Conservation (phyloP, 305 asterid genomes). For the Plantago rigida region DNA sequence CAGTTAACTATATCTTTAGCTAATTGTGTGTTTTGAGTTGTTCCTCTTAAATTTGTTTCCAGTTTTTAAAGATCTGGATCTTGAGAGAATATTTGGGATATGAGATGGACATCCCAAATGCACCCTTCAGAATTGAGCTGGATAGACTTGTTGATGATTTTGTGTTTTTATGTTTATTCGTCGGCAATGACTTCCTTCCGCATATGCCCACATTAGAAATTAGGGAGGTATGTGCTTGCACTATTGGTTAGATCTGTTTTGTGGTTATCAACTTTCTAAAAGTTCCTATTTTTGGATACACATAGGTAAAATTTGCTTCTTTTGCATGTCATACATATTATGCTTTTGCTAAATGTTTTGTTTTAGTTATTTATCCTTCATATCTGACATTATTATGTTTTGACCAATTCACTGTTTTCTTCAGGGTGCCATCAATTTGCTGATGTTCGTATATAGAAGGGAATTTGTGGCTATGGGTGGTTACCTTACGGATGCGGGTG, state of each 20-base stretch:
- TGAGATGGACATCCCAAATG: conserved; percentile 66
- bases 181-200: conserved; percentile 98
- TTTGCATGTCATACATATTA: conserved; percentile 20
- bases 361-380: conserved; percentile 13
- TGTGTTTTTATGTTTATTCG: conserved; percentile 87
- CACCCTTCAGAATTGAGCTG: conserved; percentile 69
- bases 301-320: conserved; percentile 6
- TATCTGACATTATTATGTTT: conserved; percentile 23
- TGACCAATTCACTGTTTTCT: conserved; percentile 23
- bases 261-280: conserved; percentile 18
- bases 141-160: conserved; percentile 97
- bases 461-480: conserved; percentile 96
- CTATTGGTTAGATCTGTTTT: conserved; percentile 9
- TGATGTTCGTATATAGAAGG: conserved; percentile 73
- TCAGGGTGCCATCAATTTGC: conserved; percentile 94
- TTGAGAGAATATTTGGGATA: conserved; percentile 85
- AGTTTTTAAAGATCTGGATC: conserved; percentile 88
- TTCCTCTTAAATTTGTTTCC: conserved; percentile 29
- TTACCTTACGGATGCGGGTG: conserved; percentile 96
- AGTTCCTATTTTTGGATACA: conserved; percentile 18
- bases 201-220: conserved; percentile 97
- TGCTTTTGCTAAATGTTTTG: conserved; percentile 13
- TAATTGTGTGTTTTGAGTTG: conserved; percentile 18
- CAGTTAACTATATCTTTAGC: conserved; percentile 4
- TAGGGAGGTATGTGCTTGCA: conserved; percentile 67